phyloP scores from a whole-genome alignment of 2,329 filamentous ascomycete genomes.

The Trichophyton benhamiae region DNA sequence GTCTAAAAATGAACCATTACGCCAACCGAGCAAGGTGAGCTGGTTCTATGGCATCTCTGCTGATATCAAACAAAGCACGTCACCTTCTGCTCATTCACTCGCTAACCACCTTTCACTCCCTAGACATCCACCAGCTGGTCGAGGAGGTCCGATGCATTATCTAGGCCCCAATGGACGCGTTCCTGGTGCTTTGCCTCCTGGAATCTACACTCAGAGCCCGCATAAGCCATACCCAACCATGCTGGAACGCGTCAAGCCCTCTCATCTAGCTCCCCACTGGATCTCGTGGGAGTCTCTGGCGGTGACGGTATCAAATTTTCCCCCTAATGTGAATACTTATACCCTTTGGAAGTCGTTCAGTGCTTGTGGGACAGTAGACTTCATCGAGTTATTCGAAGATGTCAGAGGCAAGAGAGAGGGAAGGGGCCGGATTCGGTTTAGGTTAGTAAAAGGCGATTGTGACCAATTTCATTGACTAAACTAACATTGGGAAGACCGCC shows the following conservation, averaged over 20 bases:
- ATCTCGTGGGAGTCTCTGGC: conserved; percentile 28
- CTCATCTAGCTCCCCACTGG: conserved; percentile 23
- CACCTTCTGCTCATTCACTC: background rate
- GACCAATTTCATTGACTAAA: background rate
- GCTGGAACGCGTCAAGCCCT: background rate
- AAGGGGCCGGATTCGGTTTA: conserved; percentile 43
- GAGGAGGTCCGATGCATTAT: background rate
- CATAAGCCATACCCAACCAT: background rate
- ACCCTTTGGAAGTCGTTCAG: conserved; percentile 43
- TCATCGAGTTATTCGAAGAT: conserved; percentile 45
- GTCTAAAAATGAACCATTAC: background rate
- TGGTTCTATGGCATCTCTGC: background rate
- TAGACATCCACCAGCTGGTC: background rate
- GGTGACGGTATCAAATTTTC: conserved; percentile 26
- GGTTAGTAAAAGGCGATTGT: conserved; percentile 19
- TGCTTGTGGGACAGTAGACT: conserved; percentile 41
- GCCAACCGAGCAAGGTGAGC: background rate
- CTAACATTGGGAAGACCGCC: conserved; percentile 33
- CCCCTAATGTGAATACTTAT: conserved; percentile 24
- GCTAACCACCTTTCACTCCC: background rate
- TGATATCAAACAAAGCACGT: background rate
- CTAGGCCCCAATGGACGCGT: background rate
- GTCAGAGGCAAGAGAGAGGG: conserved; percentile 28
- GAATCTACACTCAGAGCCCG: background rate
- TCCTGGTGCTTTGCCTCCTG: background rate